Base-by-base conservation (phyloP, 805 yeast species). In the Lachancea waltii region DNA sequence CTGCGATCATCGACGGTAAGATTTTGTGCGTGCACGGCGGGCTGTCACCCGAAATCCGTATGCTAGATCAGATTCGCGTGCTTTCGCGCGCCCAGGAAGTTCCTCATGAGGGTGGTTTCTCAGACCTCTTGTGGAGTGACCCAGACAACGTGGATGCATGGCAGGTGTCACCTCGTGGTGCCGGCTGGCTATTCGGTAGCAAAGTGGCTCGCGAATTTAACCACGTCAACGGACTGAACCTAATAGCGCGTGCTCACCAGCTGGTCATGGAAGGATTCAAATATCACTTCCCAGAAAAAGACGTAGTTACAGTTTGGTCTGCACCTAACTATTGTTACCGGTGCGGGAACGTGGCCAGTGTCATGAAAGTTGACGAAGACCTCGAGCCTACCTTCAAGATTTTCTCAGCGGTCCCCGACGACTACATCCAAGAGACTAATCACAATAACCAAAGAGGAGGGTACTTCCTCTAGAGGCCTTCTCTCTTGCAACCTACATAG, bases 41-140 rank as follows among this genome's bases (percentile, higher is more conserved):
- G 5, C 70, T 90, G 40, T 85, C 95, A 10, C 98, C 98, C 2
- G 97, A 92, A 62, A 89, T 90, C 46, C 77, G 97, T 60, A 89
- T 92, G 95, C 72, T 90, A 49, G 98, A 90, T 62, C 98, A 90
- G 64, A 87, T 90, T 48, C 72, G 97, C 53, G 97, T 90, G 14
- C 69, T 90, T 41, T 82, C 92, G 37, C 73, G 98, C 55, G 97
- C 97, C 3, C 97, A 90, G 63, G 97, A 90, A 64, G 96, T 90
- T 33, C 98, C 98, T 3, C 97, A 92, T 60, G 98, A 90, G 65
- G 98, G 98, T 50, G 97, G 97, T 2, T 90, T 90, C 62, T 92
- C 97, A 58, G 98, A 90, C 62, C 73, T 90, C 53, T 89, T 90
- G 27, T 90, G 98, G 98, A 81, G 94, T 15, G 98, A 90, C 57